Base-by-base conservation (phyloP, 495 filamentous ascomycete genomes). In the Neurospora sp. region DNA sequence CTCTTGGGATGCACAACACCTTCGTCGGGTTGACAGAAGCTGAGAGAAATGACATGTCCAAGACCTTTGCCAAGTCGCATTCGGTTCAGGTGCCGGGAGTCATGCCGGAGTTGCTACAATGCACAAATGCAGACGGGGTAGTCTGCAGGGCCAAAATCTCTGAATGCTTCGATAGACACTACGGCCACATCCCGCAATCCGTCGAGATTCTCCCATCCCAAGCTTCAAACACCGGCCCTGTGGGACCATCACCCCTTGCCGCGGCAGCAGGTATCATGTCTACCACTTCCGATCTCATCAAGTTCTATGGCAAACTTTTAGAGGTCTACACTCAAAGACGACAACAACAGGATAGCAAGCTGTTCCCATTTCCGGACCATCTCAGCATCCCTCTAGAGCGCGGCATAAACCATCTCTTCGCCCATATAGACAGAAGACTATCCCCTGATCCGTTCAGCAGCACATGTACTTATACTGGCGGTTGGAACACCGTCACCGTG, bases 191-290 rank as follows among this genome's bases (percentile, higher is more conserved):
- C 1, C 48, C 66, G 8, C 37, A 70, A 39, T n/a, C 72, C 27
- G 16, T 73, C 8, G 12, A 41, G 38, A 42, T 76, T 12, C 6
- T 6, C 2, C 70, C 72, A 8, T 76, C 74, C 0, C 70, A 76
- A 38, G 74, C 69, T n/a, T 70, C 70, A 16, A 14, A 23, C 16
- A 66, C 73, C 16, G 9, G 37, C 3, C 3, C 8, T 35, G 12
- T 39, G 2, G 39, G 72, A 9, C 42, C 18, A 4, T 38, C 54
- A 5, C 73, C 69, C 0, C 12, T 77, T 1, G 73, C 69, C 5
- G 75, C 73, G 1, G 77, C 75, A 18, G 73, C 73, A 20, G 77
- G 77, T 0, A 75, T 78, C 18, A 20, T 76, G 71, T 78, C 77
- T n/a, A 71, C 73, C 2, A 59, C 71, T 1, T 12, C 11, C 1